Conservation (phyloP, 139 green algal species). For the Nannochloris sp. region DNA sequence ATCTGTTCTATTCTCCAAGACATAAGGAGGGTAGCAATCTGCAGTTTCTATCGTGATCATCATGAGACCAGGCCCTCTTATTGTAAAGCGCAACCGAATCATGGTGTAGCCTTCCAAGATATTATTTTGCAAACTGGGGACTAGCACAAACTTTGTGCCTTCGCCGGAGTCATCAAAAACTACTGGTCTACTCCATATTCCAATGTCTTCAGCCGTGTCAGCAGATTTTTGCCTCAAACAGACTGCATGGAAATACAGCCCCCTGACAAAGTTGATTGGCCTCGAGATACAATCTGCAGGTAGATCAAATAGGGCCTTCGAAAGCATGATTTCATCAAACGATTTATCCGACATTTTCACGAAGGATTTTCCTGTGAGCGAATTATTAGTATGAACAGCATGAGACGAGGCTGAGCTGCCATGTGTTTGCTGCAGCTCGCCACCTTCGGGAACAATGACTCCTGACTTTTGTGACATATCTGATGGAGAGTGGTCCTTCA, state of each 20-base stretch:
- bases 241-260: constrained; percentile 1
- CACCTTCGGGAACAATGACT: too few species aligned
- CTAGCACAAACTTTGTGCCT: neutral
- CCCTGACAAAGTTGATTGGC: constrained; percentile 14
- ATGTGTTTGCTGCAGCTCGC: too few species aligned
- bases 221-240: constrained; percentile 6
- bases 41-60: constrained; percentile 42
- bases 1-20: constrained; percentile 49
- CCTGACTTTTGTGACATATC: neutral
- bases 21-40: constrained; percentile 37
- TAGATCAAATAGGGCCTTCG: too few species aligned
- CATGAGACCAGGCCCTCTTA: constrained; percentile 38
- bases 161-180: neutral
- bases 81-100: constrained; percentile 22
- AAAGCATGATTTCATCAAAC: too few species aligned
- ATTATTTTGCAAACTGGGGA: neutral
- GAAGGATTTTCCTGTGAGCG: too few species aligned
- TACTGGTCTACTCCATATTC: neutral
- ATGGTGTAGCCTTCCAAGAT: neutral
- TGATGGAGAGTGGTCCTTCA: neutral
- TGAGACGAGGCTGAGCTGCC: too few species aligned
- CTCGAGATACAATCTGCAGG: too few species aligned
- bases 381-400: too few species aligned
- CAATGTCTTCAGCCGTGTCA: neutral
- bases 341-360: too few species aligned